Evolutionary conservation across 2,329 filamentous ascomycete genomes (phyloP).

Genomic region (Cadophora gregata): DNA sequence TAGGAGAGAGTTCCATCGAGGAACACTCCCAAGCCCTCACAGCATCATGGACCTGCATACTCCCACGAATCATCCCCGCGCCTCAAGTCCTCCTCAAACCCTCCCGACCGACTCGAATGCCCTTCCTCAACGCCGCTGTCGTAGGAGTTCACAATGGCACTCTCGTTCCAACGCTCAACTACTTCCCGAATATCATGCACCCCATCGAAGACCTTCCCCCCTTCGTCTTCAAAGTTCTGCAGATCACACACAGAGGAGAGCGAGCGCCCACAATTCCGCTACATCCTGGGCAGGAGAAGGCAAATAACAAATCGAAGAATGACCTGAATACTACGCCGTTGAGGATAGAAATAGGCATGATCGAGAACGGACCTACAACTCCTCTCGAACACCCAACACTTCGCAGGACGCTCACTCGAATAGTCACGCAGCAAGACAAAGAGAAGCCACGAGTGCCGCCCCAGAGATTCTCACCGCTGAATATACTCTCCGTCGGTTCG

Average conservation of each 20-base stretch:
- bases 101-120: conserved; percentile 59
- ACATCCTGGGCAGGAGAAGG: conserved; percentile 12
- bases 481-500: conserved; percentile 59
- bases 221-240: conserved; percentile 55
- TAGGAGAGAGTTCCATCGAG: conserved; percentile 64
- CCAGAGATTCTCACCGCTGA: conserved; percentile 56
- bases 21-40: conserved; percentile 65
- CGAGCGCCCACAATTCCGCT: background rate
- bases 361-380: conserved; percentile 26
- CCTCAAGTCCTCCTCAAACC: conserved; percentile 67
- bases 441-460: conserved; percentile 57
- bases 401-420: conserved; percentile 29
- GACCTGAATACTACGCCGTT: conserved; percentile 39
- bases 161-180: conserved; percentile 60
- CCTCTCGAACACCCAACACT: conserved; percentile 27
- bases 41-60: conserved; percentile 60
- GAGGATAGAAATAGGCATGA: conserved; percentile 23
- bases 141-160: conserved; percentile 64
- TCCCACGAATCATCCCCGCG: conserved; percentile 66
- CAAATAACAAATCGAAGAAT: background rate
- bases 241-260: conserved; percentile 52
- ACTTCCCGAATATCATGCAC: conserved; percentile 67
- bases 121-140: conserved; percentile 59
- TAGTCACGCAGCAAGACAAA: conserved; percentile 37
- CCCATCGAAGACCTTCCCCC: conserved; percentile 56